A percentile compares a stretch with the other conserved stretches of the same genome.
Evolutionary conservation across 495 filamentous ascomycete species (phyloP).

Genomic region (Hypoxylon cercidicola): DNA sequence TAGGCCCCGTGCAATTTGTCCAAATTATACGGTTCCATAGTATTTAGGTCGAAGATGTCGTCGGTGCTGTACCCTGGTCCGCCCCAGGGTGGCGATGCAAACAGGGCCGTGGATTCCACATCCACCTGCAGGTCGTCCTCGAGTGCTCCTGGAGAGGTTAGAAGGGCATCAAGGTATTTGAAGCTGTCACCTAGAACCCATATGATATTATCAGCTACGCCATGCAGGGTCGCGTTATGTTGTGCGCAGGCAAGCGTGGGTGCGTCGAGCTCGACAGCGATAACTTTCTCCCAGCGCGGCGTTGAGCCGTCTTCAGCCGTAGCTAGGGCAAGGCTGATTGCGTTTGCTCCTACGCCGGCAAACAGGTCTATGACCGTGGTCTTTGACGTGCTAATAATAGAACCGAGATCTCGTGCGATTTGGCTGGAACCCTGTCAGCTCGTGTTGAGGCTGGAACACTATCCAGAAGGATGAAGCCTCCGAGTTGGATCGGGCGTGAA

Average conservation of each 20-base stretch:
- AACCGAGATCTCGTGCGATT: constrained; percentile 79
- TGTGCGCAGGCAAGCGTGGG: constrained; percentile 84
- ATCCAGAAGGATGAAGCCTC: constrained; percentile 9
- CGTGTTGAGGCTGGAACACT: constrained; percentile 23
- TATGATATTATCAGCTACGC: constrained; percentile 79
- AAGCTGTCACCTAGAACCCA: constrained; percentile 90
- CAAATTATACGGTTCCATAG: constrained; percentile 88
- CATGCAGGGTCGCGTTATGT: constrained; percentile 91
- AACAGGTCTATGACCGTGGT: constrained; percentile 84
- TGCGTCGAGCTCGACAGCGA: constrained; percentile 87
- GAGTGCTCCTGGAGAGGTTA: constrained; percentile 37
- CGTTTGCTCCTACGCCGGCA: constrained; percentile 90
- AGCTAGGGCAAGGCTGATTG: constrained; percentile 89
- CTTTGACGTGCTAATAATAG: constrained; percentile 51
- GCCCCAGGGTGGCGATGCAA: constrained; percentile 96
- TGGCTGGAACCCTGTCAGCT: constrained; percentile 60
- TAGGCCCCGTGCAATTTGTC: constrained; percentile 69
- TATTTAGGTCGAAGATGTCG: constrained; percentile 82
- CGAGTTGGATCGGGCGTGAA: constrained; percentile 14
- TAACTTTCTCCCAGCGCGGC: constrained; percentile 76
- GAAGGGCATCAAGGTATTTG: constrained; percentile 51
- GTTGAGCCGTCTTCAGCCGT: constrained; percentile 47
- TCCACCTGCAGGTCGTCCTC: constrained; percentile 51
- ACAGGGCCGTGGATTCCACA: constrained; percentile 67
- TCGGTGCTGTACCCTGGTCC: constrained; percentile 83